Conservation (phyloP, 352 stramenopile genomes). For the Globisporangium mamillatum region DNA sequence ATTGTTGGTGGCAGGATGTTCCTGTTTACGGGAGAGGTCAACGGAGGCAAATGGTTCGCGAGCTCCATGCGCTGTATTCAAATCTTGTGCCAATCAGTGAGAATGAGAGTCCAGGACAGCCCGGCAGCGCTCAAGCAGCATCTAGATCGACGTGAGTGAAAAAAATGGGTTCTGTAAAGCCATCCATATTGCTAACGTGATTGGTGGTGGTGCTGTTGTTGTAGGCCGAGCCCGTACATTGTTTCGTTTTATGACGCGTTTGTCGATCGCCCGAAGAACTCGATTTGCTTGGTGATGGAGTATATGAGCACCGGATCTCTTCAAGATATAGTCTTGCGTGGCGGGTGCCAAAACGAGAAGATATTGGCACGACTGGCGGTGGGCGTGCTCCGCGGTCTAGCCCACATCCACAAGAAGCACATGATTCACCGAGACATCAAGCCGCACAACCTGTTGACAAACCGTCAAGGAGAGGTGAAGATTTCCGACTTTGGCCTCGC, state of each 20-base stretch:
- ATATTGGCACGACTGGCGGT: constrained; percentile 70
- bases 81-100: constrained; percentile 82
- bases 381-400: constrained; percentile 74
- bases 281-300: constrained; percentile 90
- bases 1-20: constrained; percentile 52
- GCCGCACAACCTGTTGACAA: constrained; percentile 88
- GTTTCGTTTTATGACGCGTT: constrained; percentile 93
- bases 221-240: constrained; percentile 83
- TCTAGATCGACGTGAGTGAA: constrained; percentile 33
- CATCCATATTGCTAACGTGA: not conserved
- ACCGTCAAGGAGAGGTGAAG: constrained; percentile 82
- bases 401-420: constrained; percentile 84
- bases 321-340: constrained; percentile 85
- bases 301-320: constrained; percentile 92
- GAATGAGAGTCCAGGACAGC: constrained; percentile 24
- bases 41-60: constrained; percentile 85
- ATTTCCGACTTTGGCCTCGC: constrained; percentile 89
- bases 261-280: constrained; percentile 85
- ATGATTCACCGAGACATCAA: constrained; percentile 94
- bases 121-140: constrained; percentile 15
- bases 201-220: not conserved
- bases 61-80: constrained; percentile 87
- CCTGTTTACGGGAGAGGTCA: constrained; percentile 83
- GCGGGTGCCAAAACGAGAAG: constrained; percentile 81
- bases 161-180: not conserved